These are phyloP conservation scores for Actinomucor elegans DNA, from an alignment of 371 early-diverging fungal species.

Conservation along the genomic window DNA sequence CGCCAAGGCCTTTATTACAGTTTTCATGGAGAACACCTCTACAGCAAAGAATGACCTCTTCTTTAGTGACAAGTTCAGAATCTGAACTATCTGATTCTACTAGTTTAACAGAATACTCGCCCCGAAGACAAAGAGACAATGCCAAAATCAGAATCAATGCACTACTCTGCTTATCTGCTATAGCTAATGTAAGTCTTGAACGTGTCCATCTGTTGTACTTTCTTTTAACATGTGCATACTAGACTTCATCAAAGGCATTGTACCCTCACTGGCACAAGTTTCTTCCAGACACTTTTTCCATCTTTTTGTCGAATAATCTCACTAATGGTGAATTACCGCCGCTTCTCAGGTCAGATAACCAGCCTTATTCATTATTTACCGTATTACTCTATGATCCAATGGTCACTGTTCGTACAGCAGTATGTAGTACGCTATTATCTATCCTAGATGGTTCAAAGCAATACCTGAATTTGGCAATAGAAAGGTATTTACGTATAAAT, in stretches of 20 bases:
- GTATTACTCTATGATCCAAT: conserved; percentile 45
- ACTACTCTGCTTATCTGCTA: conserved; percentile 52
- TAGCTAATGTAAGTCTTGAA: conserved; percentile 45
- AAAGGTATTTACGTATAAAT: conserved; percentile 33
- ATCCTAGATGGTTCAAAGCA: conserved; percentile 61
- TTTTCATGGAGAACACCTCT: conserved; percentile 25
- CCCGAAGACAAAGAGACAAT: conserved; percentile 35
- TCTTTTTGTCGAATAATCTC: conserved; percentile 29
- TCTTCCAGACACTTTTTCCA: conserved; percentile 50
- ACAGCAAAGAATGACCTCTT: not conserved
- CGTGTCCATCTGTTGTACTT: too few species aligned
- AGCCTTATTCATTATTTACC: conserved; percentile 46
- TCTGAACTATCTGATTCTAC: conserved; percentile 63
- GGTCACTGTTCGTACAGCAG: conserved; percentile 51
- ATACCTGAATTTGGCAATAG: conserved; percentile 63
- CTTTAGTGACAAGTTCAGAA: conserved; percentile 50
- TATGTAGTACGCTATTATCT: conserved; percentile 51
- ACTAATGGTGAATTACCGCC: conserved; percentile 18
- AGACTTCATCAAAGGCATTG: conserved; percentile 56
- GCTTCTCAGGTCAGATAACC: conserved; percentile 33
- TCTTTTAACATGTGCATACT: too few species aligned
- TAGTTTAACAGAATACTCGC: conserved; percentile 10
- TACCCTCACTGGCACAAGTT: conserved; percentile 63
- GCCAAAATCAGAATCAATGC: conserved; percentile 62
- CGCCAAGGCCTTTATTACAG: not conserved